Base-by-base conservation (phyloP, 345 rosid species). In the Sonneratia caseolaris region DNA sequence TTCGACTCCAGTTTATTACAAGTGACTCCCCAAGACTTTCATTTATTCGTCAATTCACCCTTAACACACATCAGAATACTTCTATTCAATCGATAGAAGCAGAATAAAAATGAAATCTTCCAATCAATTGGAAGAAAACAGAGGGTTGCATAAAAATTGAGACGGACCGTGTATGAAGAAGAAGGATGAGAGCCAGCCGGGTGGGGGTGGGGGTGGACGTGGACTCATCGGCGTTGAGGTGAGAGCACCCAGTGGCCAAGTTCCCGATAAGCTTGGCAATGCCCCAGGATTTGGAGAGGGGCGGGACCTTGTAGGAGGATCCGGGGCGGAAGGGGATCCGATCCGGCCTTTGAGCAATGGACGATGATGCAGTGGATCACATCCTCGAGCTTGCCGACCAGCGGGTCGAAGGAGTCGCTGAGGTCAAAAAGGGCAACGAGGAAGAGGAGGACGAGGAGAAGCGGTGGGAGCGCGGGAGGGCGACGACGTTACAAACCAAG, bases 301-400 rank as follows among this genome's bases (percentile, higher is more conserved):
- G 96, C 2, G 97, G 99, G 77, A 95, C 97, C 97, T 96, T 92
- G 73, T 89, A 95, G 38, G 99, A 95, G 64, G 86, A 86, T 0
- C 99, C 99, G 0, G 99, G 99, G 6, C 87, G 75, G 75, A 95
- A 92, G 68, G 98, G 97, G 5, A 95, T 97, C 99, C 99, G 92
- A 79, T 92, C 96, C 47, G 99, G 98, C 2, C 32, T 97, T 96
- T 12, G 97, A 84, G 7, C 98, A 89, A 45, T 97, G 96, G 42
- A 86, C 94, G 81, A 92, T 85, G 72, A 95, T 90, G 70, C 87
- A 84, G 70, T 90, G 99, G 75, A 95, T 91, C 10, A 88, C 96
- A 67, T 95, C 99, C 81, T 95, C 97, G 15, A 95, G 88, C 86
- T 86, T 88, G 7, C 87, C 77, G n/a, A n/a, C n/a, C n/a, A n/a